These are phyloP conservation scores for Chaetomium olivaceum DNA, from an alignment of 2,329 filamentous ascomycete species.

Conservation along the genomic window DNA sequence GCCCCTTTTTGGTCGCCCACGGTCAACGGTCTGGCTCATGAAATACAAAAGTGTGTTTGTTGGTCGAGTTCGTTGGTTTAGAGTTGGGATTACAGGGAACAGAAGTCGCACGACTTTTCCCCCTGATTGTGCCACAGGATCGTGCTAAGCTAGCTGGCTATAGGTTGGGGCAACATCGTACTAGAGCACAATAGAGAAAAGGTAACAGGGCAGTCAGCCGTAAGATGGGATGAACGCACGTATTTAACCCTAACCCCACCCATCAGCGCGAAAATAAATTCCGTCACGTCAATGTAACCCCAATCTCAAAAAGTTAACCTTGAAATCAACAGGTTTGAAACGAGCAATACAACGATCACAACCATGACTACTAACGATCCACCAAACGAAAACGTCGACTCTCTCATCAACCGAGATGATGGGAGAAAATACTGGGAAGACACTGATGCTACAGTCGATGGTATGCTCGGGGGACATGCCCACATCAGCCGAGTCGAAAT, in stretches of 20 bases:
- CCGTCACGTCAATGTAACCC: background rate
- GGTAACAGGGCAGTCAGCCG: background rate
- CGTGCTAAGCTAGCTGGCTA: background rate
- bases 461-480: constrained; percentile 75
- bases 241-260: background rate
- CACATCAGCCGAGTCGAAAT: constrained; percentile 70
- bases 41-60: background rate
- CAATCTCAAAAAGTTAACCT: background rate
- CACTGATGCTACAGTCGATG: constrained; percentile 53
- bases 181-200: background rate
- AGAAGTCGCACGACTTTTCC: background rate
- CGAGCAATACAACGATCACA: background rate
- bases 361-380: background rate
- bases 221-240: no score
- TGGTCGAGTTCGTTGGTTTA: no score
- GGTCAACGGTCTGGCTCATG: background rate
- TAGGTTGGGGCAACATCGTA: background rate
- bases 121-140: no score
- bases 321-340: background rate
- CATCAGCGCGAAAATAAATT: background rate
- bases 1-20: background rate
- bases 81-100: background rate
- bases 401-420: constrained; percentile 21
- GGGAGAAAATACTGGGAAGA: constrained; percentile 49
- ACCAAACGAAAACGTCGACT: background rate